Base-by-base conservation (phyloP, 192 early-diverging fungal species). In the Allomyces javanicus region DNA sequence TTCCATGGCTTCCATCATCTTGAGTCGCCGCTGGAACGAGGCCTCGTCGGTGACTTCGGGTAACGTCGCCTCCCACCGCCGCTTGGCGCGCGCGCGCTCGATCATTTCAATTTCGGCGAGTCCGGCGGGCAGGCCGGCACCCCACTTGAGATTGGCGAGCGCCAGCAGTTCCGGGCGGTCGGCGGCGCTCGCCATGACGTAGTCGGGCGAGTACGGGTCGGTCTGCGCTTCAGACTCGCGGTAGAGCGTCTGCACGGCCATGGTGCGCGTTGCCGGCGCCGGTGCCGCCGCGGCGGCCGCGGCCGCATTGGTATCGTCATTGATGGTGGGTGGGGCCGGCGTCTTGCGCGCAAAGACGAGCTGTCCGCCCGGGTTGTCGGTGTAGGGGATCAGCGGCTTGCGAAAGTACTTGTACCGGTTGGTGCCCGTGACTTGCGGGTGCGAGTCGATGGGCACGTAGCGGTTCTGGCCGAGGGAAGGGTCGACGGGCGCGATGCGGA, bases 1-100 rank as follows among this genome's bases (percentile, higher is more conserved):
- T 65, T 83, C 83, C 81, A 83, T 83, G 62, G 76, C 79, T 67
- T 84, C 83, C 83, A 84, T 84, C 81, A 84, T 83, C 64, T 71
- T 74, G 65, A 83, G 67, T 12, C 83, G 65, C 45, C 69, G 65
- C 63, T 83, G 75, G 72, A 83, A 84, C 24, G 73, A 71, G 22
- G 72, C 78, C 65, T 79, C 70, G 67, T 84, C 81, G 2, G 74
- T 71, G 14, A 83, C 83, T 45, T 72, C 67, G 4, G 83, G 83
- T 24, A 84, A 66, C 55, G 72, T 71, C 12, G 72, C 75, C 50
- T 84, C 81, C 83, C 83, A 84, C 17, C 74, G 78, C 50, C 83
- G 67, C 65, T 84, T 84, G 23, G 76, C 68, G n/a, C 80, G 63
- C 3, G 82, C 82, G 5, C 82, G 66, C 67, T 84, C 82, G 68